phyloP scores from a whole-genome alignment of 805 yeast species.

The Wickerhamiella brachini region DNA sequence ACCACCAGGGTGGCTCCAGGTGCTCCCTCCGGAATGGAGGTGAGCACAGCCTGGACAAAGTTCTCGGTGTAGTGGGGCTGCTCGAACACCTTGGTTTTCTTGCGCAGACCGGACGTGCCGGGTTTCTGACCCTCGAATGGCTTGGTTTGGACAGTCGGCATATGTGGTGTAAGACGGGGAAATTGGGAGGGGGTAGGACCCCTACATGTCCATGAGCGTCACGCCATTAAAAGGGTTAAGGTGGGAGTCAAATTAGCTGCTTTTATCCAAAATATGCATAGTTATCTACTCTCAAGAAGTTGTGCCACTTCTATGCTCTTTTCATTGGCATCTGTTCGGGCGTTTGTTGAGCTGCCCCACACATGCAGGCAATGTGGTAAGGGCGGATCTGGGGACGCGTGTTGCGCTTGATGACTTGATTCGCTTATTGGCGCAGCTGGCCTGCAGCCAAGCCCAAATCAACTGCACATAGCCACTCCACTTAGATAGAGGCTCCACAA shows the following conservation, averaged over 20 bases:
- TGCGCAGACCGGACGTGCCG: conserved; percentile 93
- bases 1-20: conserved; percentile 63
- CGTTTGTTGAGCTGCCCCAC: background rate
- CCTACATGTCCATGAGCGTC: background rate
- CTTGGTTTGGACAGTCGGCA: conserved; percentile 39
- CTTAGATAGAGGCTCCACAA: too few relatives aligned
- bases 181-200: background rate
- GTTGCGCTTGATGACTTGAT: background rate
- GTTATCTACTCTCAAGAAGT: too few relatives aligned
- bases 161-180: background rate
- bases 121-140: conserved; percentile 90
- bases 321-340: too few relatives aligned
- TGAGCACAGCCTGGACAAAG: conserved; percentile 75
- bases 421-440: background rate
- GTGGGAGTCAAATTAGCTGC: background rate
- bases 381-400: background rate
- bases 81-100: conserved; percentile 77
- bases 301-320: too few relatives aligned
- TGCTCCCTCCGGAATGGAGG: conserved; percentile 83
- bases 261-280: background rate
- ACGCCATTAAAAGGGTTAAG: background rate
- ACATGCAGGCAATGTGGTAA: background rate
- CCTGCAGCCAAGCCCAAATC: background rate
- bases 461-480: background rate
- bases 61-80: conserved; percentile 77